Evolutionary conservation across 257 asterid species (phyloP).

Genomic region (Gynochthodes officinalis): DNA sequence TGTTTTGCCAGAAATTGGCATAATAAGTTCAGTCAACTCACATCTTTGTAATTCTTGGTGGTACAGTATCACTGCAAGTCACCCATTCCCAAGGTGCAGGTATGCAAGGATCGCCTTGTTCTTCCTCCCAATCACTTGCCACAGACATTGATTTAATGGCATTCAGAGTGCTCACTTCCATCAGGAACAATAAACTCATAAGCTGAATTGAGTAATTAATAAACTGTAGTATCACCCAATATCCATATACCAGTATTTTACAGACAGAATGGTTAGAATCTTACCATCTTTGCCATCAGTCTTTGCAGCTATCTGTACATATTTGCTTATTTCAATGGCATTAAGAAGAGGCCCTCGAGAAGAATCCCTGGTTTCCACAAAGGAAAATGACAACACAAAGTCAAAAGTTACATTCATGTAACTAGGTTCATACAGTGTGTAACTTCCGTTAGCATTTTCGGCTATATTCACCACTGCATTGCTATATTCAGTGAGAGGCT

Average conservation of each 20-base stretch:
- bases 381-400: conserved; percentile 77
- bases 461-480: conserved; percentile 92
- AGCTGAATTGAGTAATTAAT: conserved; percentile 15
- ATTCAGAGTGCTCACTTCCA: conserved; percentile 58
- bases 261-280: background rate
- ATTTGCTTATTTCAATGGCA: conserved; percentile 86
- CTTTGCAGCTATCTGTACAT: conserved; percentile 64
- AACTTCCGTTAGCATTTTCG: conserved; percentile 93
- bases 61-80: conserved; percentile 58
- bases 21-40: conserved; percentile 27
- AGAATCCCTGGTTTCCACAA: conserved; percentile 70
- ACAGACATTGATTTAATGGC: conserved; percentile 47
- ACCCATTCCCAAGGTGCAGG: conserved; percentile 91
- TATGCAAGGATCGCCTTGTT: conserved; percentile 81
- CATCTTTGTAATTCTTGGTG: conserved; percentile 89
- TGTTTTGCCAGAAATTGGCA: background rate
- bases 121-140: conserved; percentile 47
- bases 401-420: conserved; percentile 84
- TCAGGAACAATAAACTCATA: conserved; percentile 21
- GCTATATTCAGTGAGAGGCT: conserved; percentile 82
- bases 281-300: conserved; percentile 76
- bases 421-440: conserved; percentile 86
- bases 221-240: background rate
- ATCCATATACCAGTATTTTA: background rate
- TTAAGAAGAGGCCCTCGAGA: conserved; percentile 75